A percentile compares a stretch with the other conserved stretches of the same genome.
Conservation (phyloP, 2,329 filamentous ascomycete species). For the Stemphylium beticola region DNA sequence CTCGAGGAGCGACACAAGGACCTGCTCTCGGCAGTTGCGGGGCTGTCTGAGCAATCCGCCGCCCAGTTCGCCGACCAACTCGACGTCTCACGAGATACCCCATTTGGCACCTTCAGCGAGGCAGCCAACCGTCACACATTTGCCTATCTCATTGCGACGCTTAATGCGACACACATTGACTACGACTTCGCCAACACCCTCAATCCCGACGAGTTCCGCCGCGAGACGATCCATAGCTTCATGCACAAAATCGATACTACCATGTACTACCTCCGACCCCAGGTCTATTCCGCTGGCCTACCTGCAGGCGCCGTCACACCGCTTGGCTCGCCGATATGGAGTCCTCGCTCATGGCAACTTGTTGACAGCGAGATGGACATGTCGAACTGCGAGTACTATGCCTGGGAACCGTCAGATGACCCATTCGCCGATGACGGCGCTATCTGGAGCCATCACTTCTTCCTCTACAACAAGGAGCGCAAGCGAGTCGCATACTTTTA, state of each 20-base stretch:
- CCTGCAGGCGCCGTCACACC: conserved; percentile 56
- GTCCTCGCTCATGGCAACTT: conserved; percentile 86
- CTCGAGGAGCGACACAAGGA: conserved; percentile 91
- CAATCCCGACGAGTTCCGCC: conserved; percentile 86
- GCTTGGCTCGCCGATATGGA: conserved; percentile 71
- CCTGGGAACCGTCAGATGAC: conserved; percentile 86
- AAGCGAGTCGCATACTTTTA: conserved; percentile 96
- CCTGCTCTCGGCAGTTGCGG: conserved; percentile 82
- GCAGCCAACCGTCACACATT: conserved; percentile 89
- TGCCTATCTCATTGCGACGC: conserved; percentile 92
- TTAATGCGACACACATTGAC: conserved; percentile 94
- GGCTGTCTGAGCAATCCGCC: conserved; percentile 82
- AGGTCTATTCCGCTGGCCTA: conserved; percentile 50
- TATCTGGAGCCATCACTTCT: conserved; percentile 95
- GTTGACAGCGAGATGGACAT: conserved; percentile 95
- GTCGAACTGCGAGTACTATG: conserved; percentile 86
- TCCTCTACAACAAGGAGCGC: conserved; percentile 92
- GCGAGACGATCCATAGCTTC: conserved; percentile 79
- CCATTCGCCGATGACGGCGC: conserved; percentile 91
- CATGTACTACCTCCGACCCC: conserved; percentile 81
- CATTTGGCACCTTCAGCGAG: conserved; percentile 89
- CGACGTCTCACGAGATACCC: conserved; percentile 83
- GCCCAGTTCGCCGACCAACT: conserved; percentile 69
- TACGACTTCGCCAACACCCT: conserved; percentile 97
- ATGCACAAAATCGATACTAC: conserved; percentile 88